phyloP scores from a whole-genome alignment of 106 monocot species.

The Allium cepa region DNA sequence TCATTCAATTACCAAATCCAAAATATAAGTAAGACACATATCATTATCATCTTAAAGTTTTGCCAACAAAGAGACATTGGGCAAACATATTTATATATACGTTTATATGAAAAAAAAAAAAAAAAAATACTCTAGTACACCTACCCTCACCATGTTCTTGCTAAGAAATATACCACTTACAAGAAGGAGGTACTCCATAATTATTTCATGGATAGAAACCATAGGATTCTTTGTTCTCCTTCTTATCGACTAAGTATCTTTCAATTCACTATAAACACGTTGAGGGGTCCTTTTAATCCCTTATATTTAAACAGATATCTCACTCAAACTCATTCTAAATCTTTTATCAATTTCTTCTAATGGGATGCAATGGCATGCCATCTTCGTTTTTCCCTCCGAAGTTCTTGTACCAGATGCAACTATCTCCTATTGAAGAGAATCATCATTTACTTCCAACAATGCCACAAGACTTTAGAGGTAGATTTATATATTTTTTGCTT shows the following conservation, averaged over 20 bases:
- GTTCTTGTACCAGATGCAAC: conserved; percentile 64
- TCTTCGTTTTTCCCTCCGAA: conserved; percentile 52
- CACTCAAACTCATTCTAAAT: not conserved
- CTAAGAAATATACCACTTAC: conserved; percentile 5
- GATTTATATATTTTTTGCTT: not conserved
- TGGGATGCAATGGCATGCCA: conserved; percentile 55
- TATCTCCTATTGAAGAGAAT: conserved; percentile 12
- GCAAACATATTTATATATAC: no score
- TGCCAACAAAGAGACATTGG: no score
- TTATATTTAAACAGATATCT: not conserved
- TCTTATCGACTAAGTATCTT: not conserved
- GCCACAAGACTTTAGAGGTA: conserved; percentile 36
- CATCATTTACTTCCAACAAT: conserved; percentile 15
- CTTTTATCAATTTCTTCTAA: conserved; percentile 1
- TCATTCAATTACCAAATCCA: no score
- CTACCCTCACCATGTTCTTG: not conserved
- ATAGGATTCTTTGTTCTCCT: conserved; percentile 1
- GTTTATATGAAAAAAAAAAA: no score
- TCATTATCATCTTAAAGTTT: no score
- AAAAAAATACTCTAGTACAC: no score
- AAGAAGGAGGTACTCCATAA: not conserved
- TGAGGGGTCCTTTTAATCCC: not conserved
- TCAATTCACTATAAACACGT: not conserved
- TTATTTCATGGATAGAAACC: not conserved
- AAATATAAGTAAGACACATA: no score